phyloP scores from a whole-genome alignment of 2,329 filamentous ascomycete species.

The Cladosporium sp. region DNA sequence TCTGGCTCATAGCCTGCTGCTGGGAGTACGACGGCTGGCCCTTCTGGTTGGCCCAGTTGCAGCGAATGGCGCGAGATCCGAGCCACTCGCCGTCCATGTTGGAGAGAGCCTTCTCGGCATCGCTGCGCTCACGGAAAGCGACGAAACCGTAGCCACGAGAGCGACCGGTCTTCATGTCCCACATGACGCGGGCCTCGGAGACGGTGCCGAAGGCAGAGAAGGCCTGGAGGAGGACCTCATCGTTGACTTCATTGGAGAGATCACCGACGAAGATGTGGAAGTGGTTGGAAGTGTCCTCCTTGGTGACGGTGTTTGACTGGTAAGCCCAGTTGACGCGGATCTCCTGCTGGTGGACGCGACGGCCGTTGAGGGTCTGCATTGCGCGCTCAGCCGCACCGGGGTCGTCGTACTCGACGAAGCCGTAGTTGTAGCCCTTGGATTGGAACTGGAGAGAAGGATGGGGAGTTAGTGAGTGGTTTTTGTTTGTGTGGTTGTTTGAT shows the following conservation, averaged over 20 bases:
- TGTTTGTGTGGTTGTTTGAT: too few relatives aligned
- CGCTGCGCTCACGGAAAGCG: slow-evolving; percentile 87
- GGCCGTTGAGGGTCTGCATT: slow-evolving; percentile 94
- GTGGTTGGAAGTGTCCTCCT: slow-evolving; percentile 96
- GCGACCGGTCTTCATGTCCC: slow-evolving; percentile 99
- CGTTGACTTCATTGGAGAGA: slow-evolving; percentile 96
- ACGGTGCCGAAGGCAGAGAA: slow-evolving; percentile 95
- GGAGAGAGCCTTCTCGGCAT: slow-evolving; percentile 93
- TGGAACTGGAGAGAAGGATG: slow-evolving; percentile 44
- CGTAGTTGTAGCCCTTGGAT: slow-evolving; percentile 98
- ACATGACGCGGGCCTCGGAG: slow-evolving; percentile 98
- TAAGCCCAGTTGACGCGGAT: slow-evolving; percentile 99
- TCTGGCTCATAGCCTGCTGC: slow-evolving; percentile 92
- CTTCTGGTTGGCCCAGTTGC: slow-evolving; percentile 99
- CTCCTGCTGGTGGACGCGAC: slow-evolving; percentile 94
- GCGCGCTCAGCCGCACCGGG: slow-evolving; percentile 93
- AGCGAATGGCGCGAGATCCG: slow-evolving; percentile 93
- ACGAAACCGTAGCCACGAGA: slow-evolving; percentile 98
- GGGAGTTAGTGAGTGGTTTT: not conserved
- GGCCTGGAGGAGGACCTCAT: slow-evolving; percentile 87
- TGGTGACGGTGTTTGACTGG: slow-evolving; percentile 88
- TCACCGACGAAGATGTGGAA: slow-evolving; percentile 99
- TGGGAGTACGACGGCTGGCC: slow-evolving; percentile 98
- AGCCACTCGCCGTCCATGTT: slow-evolving; percentile 99
- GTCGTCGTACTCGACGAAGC: slow-evolving; percentile 98